Evolutionary conservation across 768 basidiomycete species (phyloP), one percentile per base, ranked within the genome.

Genomic region (Kwoniella europaea): DNA sequence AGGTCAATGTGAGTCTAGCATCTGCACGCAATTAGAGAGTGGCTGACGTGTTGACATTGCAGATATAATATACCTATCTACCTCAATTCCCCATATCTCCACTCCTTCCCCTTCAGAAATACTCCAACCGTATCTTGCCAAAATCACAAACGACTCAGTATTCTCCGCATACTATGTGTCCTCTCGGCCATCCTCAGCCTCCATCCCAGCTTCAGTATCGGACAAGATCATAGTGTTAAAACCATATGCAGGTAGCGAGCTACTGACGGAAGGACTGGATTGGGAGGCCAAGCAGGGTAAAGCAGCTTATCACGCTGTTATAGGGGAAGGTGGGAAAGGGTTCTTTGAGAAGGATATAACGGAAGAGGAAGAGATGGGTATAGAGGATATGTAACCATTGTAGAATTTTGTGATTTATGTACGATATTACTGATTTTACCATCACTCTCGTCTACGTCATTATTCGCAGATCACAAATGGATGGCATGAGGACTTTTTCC

Each of bases 231-330:
- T 74, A 7, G 35, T 68, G 15, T 63, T 76, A 0, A 24, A 63
- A 3, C 71, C 78, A 1, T 77, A 77, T 67, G 52, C 43, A 10
- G 78, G 75, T 3, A 15, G 16, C 24, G 70, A 75, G 55, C 56
- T 42, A 10, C 60, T 79, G 71, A 78, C 79, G 13, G 84, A 83
- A 67, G 81, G 81, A 29, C 57, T 82, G 35, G 82, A 83, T 57
- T 77, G 76, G 68, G 82, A 83, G 44, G 82, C 82, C 10, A 72
- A 76, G 29, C 77, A 80, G 56, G 80, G 81, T 29, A 75, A 77
- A 72, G 62, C 58, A 20, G 78, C 79, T 3, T 79, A 78, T 64
- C 73, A 69, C 72, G 57, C 50, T 1, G 74, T 79, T 13, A 67
- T 76, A 46, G 80, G 81, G 13, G 62, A 59, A 44, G 63, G 22